Evolutionary conservation across 139 green algal genomes (phyloP).

Genomic region (Spirogloea muscicola): DNA sequence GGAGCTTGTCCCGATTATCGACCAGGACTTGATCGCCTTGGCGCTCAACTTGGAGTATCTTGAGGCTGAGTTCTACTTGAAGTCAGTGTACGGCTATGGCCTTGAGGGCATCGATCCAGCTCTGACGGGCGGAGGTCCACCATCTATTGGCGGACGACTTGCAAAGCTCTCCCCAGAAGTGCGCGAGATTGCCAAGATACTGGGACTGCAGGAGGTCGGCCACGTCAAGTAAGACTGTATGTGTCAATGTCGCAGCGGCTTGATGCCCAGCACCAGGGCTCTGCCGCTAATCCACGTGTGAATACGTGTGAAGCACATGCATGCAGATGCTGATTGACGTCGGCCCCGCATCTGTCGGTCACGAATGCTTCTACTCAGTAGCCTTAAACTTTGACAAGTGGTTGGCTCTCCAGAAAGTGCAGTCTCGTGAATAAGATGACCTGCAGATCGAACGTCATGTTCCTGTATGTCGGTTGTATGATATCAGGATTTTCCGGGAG

Average conservation of each 20-base stretch:
- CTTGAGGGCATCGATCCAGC: conserved; percentile 7
- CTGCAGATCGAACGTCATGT: too few relatives aligned
- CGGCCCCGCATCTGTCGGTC: too few relatives aligned
- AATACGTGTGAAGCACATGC: too few relatives aligned
- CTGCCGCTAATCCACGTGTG: too few relatives aligned
- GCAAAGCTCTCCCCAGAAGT: neutral
- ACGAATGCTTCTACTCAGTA: too few relatives aligned
- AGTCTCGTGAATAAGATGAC: neutral
- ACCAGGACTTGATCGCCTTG: too few relatives aligned
- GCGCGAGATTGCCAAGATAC: neutral
- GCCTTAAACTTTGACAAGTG: neutral
- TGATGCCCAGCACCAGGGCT: too few relatives aligned
- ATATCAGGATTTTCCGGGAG: conserved; percentile 10
- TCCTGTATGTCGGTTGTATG: too few relatives aligned
- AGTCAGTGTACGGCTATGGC: conserved; percentile 17
- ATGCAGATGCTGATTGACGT: too few relatives aligned
- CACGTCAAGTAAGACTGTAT: conserved; percentile 4
- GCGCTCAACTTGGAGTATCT: conserved; percentile 18
- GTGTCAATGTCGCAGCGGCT: too few relatives aligned
- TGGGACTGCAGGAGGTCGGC: conserved; percentile 7
- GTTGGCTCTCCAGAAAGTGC: too few relatives aligned
- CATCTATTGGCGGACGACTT: neutral
- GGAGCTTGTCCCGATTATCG: too few relatives aligned
- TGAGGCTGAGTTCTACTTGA: conserved; percentile 14
- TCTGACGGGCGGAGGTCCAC: neutral